Conservation (phyloP, 2,329 filamentous ascomycete genomes). For the Venturia carpophila region DNA sequence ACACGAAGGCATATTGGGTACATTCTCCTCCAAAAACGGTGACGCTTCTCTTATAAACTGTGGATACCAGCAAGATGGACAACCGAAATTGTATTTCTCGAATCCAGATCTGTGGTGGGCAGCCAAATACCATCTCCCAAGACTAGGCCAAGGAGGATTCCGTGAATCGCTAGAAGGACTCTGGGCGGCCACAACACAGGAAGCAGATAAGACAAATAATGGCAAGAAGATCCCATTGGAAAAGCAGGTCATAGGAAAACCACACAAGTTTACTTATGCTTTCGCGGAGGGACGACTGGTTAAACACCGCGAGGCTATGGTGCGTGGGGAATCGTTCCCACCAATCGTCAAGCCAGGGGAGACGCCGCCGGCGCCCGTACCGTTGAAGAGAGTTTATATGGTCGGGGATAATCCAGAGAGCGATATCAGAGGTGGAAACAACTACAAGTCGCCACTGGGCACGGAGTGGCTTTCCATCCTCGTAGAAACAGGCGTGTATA, state of each 20-base stretch:
- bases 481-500: conserved; percentile 73
- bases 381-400: conserved; percentile 81
- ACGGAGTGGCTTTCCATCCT: conserved; percentile 72
- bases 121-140: conserved; percentile 72
- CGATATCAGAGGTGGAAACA: conserved; percentile 82
- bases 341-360: conserved; percentile 1
- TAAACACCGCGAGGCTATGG: conserved; percentile 47
- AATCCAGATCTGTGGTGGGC: conserved; percentile 91
- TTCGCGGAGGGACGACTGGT: conserved; percentile 73
- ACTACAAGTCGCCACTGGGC: conserved; percentile 57
- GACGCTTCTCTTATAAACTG: conserved; percentile 54
- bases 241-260: conserved; percentile 74
- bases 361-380: conserved; percentile 23
- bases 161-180: conserved; percentile 71
- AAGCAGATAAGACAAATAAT: conserved; percentile 25
- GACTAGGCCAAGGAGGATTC: conserved; percentile 88
- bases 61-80: conserved; percentile 75
- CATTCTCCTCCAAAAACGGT: conserved; percentile 66
- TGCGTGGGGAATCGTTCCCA: conserved; percentile 29
- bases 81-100: conserved; percentile 77
- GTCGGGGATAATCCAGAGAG: conserved; percentile 67
- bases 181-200: conserved; percentile 60
- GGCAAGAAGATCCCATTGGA: conserved; percentile 47
- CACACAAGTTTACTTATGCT: conserved; percentile 65
- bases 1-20: conserved; percentile 69